Base-by-base conservation (phyloP, 2,329 filamentous ascomycete genomes). In the Parastagonospora avenae region DNA sequence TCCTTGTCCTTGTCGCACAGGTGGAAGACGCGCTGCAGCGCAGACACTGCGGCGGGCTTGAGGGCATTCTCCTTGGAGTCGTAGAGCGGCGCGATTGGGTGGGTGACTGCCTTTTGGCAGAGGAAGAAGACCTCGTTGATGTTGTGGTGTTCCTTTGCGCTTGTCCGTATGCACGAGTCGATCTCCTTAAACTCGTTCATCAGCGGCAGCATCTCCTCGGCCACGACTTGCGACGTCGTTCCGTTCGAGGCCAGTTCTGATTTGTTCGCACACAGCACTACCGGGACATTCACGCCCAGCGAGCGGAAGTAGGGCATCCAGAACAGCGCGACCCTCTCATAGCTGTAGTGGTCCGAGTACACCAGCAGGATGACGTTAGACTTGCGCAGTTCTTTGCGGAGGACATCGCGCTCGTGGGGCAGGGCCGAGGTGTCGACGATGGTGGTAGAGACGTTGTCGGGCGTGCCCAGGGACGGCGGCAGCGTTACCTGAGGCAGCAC, bases 151-250 rank as follows among this genome's bases (percentile, higher is more conserved):
- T 96, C 91, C 63, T 91, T 86, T 15, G 93, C 92, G 74, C 92
- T 97, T 8, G 92, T 92, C 48, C 94, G 85, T 70, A 99, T 97
- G 75, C 94, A 99, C 0, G 92, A 96, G 72, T 99, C 94, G 58
- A 99, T 97, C 74, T 97, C 94, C 70, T 96, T 93, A 77, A 97
- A 99, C 76, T 99, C 94, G 54, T 90, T 88, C 94, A 99, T 97
- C 59, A 99, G 88, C 0, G 94, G 94, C 29, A 97, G 81, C 91
- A 99, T 97, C 77, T 99, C 94, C 73, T 97, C 94, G 66, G 96
- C 90, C 39, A 96, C 85, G 8, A 96, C 88, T 71, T 96, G 91
- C 0, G 91, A 83, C 8, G 91, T 91, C 52, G 82, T 89, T 36
- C 85, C 87, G 62, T 89, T 87, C 2, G 83, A 84, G 2, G 86